These are phyloP conservation scores for Lactarius sp. DNA, from an alignment of 768 basidiomycete species.

Conservation along the genomic window DNA sequence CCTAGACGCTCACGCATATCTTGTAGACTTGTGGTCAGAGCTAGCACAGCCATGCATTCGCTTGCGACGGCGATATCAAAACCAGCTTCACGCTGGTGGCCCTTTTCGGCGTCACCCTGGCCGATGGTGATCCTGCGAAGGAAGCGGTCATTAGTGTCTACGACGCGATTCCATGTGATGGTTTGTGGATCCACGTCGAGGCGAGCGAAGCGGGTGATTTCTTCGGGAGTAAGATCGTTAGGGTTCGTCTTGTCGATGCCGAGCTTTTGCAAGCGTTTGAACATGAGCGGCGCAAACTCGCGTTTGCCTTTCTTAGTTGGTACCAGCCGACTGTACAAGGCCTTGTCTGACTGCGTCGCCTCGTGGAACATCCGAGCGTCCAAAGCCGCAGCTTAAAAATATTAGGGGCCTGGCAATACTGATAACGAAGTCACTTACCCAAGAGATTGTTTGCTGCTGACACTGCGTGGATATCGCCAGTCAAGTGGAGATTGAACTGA, in stretches of 20 bases:
- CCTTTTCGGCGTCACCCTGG: slow-evolving; percentile 85
- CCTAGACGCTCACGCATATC: slow-evolving; percentile 94
- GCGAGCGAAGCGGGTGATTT: slow-evolving; percentile 84
- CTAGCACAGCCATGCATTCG: slow-evolving; percentile 97
- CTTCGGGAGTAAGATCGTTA: slow-evolving; percentile 86
- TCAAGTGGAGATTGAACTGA: slow-evolving; percentile 92
- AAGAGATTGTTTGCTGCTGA: slow-evolving; percentile 96
- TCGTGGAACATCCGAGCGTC: slow-evolving; percentile 99
- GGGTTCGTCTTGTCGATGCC: slow-evolving; percentile 94
- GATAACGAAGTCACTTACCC: slow-evolving; percentile 42
- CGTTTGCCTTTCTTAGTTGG: slow-evolving; percentile 92
- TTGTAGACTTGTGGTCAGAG: slow-evolving; percentile 76
- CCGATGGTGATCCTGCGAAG: slow-evolving; percentile 91
- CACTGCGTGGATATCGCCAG: slow-evolving; percentile 97
- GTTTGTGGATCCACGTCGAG: slow-evolving; percentile 87
- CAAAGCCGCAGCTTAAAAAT: slow-evolving; percentile 74
- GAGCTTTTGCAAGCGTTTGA: slow-evolving; percentile 91
- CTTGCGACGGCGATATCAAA: slow-evolving; percentile 98
- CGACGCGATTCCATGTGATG: slow-evolving; percentile 96
- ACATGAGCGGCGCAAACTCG: slow-evolving; percentile 93
- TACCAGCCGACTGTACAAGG: slow-evolving; percentile 86
- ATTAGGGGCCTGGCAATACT: background rate
- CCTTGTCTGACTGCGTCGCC: slow-evolving; percentile 92
- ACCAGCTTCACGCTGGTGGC: slow-evolving; percentile 81
- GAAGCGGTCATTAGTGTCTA: slow-evolving; percentile 97